Conservation (phyloP, 495 filamentous ascomycete genomes). For the Usnea hakonensis region DNA sequence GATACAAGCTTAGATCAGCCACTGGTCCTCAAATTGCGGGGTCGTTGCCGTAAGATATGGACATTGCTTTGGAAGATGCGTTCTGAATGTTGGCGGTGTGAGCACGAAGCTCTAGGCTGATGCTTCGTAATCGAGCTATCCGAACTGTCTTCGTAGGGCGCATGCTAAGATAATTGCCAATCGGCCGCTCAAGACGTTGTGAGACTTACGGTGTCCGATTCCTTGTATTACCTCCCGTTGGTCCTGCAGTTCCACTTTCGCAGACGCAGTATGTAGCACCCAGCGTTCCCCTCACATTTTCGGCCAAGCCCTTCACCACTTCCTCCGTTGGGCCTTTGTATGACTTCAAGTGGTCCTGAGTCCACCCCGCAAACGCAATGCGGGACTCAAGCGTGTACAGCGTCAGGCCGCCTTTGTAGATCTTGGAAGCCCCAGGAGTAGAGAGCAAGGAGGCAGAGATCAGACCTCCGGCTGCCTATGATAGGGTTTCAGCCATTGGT, state of each 20-base stretch:
- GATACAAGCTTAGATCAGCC: conserved; percentile 2
- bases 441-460: conserved; percentile 49
- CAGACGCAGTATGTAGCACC: conserved; percentile 47
- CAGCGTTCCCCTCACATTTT: conserved; percentile 44
- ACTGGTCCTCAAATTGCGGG: neutral
- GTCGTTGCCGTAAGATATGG: neutral
- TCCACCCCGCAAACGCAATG: conserved; percentile 54
- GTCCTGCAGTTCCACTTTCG: conserved; percentile 58
- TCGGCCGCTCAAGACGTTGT: neutral
- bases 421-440: conserved; percentile 45
- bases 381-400: conserved; percentile 56
- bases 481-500: neutral
- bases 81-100: neutral
- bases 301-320: conserved; percentile 45
- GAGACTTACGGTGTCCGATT: conserved; percentile 48
- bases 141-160: neutral
- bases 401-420: conserved; percentile 54
- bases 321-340: conserved; percentile 53
- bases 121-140: neutral
- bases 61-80: neutral
- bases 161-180: too few relatives aligned
- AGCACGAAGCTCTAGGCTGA: neutral
- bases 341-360: conserved; percentile 36
- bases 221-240: conserved; percentile 47
- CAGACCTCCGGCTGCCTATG: conserved; percentile 53